Base-by-base conservation (phyloP, 1,284 basidiomycete genomes). In the Malassezia nana region DNA sequence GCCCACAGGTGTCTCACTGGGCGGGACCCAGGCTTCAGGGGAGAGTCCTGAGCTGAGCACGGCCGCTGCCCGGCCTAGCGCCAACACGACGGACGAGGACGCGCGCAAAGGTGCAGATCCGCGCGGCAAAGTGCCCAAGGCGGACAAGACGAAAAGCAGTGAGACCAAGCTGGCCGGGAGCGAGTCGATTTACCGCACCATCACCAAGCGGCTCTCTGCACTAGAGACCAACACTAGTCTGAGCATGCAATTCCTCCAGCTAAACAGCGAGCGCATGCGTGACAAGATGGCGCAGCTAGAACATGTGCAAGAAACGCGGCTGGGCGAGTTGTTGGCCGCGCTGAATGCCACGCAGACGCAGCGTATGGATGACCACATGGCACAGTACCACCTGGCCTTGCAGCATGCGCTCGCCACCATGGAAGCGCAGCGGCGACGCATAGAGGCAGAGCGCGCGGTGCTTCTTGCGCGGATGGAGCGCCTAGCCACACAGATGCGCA, bases 171-270 rank as follows among this genome's bases (percentile, higher is more conserved):
- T 24, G 40, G 48, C 25, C 13, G 66, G 69, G 10, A 62, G 58
- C 33, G 72, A 98, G 75, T 92, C 89, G 0, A 92, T 98, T 66
- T 98, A 94, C 69, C 84, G 89, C 9, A 88, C 86, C 9, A 98
- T 98, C 65, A 90, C 90, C 82, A 92, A 95, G 61, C 84, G 90
- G 2, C 80, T 98, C 12, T 82, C 81, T 6, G 82, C 83, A 6
- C 80, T 98, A 4, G 92, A 98, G 72, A 80, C 81, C 6, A 94
- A 94, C 67, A 85, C 89, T 35, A 89, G 87, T 0, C 78, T 96
- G 1, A 86, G 89, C 48, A 81, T 84, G 45, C 80, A 84, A 16
- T 98, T 94, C 72, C 84, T 94, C 22, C 89, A 92, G 67, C 89
- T 92, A 69, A 91, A 94, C 72, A 86, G 84, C 0, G 78, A 81